A percentile compares a stretch with the other conserved stretches of the same genome.
phyloP scores from a whole-genome alignment of 306 rosid species.

The Begonia peltatifolia region DNA sequence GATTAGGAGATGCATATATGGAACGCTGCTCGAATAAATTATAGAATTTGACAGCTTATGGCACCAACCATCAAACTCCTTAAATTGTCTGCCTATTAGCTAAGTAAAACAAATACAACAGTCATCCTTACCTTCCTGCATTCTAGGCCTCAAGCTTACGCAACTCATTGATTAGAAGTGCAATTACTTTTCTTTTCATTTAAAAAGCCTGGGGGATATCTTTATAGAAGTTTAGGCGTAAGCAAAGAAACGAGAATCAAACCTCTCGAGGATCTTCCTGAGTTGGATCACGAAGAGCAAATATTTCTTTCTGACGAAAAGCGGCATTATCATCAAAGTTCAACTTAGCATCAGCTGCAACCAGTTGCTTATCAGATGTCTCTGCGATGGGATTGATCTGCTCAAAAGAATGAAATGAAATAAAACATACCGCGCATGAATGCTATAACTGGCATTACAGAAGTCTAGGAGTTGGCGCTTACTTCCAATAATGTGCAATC shows the following conservation, averaged over 20 bases:
- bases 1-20: too few relatives aligned
- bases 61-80: too few relatives aligned
- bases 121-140: too few relatives aligned
- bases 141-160: too few relatives aligned
- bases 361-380: conserved; percentile 86
- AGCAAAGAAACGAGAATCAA: conserved; percentile 1
- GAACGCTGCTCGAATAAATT: too few relatives aligned
- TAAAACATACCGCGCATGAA: conserved; percentile 8
- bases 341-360: conserved; percentile 99
- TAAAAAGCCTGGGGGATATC: too few relatives aligned
- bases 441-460: not conserved
- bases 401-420: conserved; percentile 5
- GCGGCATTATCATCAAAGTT: conserved; percentile 98
- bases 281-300: conserved; percentile 82
- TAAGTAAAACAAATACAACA: too few relatives aligned
- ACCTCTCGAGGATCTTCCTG: conserved; percentile 99
- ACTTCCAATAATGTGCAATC: conserved; percentile 99
- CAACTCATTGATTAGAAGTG: too few relatives aligned
- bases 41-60: too few relatives aligned
- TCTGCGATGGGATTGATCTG: conserved; percentile 97
- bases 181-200: too few relatives aligned
- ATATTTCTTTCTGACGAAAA: conserved; percentile 75
- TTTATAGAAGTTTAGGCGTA: too few relatives aligned
- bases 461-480: conserved; percentile 19
- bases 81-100: too few relatives aligned